Conservation (phyloP, 2,329 filamentous ascomycete genomes). For the Colletotrichum nymphaeae region DNA sequence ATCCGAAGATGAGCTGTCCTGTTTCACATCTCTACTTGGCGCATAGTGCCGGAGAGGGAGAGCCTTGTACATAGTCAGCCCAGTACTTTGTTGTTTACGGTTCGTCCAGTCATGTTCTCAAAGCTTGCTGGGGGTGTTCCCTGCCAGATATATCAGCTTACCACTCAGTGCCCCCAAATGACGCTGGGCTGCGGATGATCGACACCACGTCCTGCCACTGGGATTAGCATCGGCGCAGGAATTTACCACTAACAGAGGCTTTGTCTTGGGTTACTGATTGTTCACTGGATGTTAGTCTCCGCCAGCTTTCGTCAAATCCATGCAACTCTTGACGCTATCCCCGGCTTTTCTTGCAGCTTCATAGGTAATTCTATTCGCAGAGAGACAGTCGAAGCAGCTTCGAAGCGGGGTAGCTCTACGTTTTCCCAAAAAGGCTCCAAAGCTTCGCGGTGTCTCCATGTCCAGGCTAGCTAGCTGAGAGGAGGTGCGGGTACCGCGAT, state of each 20-base stretch:
- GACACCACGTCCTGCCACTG: constrained; percentile 15
- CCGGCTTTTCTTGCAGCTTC: background rate
- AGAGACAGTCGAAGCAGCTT: background rate
- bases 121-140: background rate
- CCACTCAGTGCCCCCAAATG: background rate
- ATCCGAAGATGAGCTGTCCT: constrained; percentile 19
- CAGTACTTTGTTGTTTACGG: background rate
- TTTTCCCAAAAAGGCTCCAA: background rate
- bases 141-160: background rate
- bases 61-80: background rate
- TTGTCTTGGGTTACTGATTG: background rate
- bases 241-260: background rate
- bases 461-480: background rate
- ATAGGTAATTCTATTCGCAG: too few species aligned
- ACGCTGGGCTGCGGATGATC: constrained; percentile 30
- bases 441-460: background rate
- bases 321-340: background rate
- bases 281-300: background rate
- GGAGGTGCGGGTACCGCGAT: constrained; percentile 9
- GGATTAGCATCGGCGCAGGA: background rate
- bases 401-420: background rate
- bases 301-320: background rate
- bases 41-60: background rate
- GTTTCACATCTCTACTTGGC: constrained; percentile 26
- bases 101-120: background rate